Base-by-base conservation (phyloP, 768 basidiomycete species). In the Tulasnella sp. region DNA sequence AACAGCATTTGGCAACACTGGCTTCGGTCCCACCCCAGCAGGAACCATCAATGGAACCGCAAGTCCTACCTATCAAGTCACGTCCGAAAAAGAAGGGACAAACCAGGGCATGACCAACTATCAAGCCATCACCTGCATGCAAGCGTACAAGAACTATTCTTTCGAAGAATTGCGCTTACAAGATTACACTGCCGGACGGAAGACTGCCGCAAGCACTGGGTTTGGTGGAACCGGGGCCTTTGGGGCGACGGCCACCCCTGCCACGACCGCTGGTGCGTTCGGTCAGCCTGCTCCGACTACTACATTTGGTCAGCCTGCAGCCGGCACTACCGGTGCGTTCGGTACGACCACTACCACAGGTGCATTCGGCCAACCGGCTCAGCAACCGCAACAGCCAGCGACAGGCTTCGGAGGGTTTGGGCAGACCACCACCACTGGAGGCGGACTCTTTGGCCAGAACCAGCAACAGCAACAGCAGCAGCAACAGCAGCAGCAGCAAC, bases 81-180 rank as follows among this genome's bases (percentile, higher is more conserved):
- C 85, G 78, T 81, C 73, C 42, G 94, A 96, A 81, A 93, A 93
- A 79, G 94, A 96, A 79, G 86, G 83, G 76, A 79, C 84, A 22
- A 77, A 74, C 39, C 84, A 72, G 71, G 76, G 83, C 15, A 88
- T 85, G 5, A 85, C 91, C 54, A 91, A 92, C 78, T 97, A 91
- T 82, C 94, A 96, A 82, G 88, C 90, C 45, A 94, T 94, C 74
- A 88, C 90, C 22, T 91, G 90, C 78, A 93, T 91, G 87, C 91
- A 91, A 19, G 86, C 87, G 22, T 97, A 95, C 81, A 83, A 87
- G 77, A 91, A 91, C 54, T 90, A 87, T 77, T 96, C 93, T 29
- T 88, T 93, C 78, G 94, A 91, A 91, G 92, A 93, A 86, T 82
- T 93, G 45, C 89, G 91, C 67, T 75, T 87, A 31, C 91, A 93